These are phyloP conservation scores for Penicillium manginii DNA, from an alignment of 495 filamentous ascomycete genomes.

Conservation along the genomic window DNA sequence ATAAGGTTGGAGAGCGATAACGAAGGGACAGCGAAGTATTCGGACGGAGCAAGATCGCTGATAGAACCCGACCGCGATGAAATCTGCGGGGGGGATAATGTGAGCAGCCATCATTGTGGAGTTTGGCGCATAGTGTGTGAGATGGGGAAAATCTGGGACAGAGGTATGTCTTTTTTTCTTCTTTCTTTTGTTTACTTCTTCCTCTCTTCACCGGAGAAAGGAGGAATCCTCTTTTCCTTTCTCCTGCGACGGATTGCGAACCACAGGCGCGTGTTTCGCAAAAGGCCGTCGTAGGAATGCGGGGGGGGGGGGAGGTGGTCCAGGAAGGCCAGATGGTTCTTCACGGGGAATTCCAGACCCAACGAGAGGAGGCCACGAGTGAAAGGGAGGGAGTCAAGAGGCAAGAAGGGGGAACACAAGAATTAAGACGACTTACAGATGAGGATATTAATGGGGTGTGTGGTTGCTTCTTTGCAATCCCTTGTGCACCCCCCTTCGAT, in stretches of 20 bases:
- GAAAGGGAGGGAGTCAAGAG: not conserved
- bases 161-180: not conserved
- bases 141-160: not conserved
- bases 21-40: slow-evolving; percentile 21
- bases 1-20: slow-evolving; percentile 31
- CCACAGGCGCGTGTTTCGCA: slow-evolving; percentile 1
- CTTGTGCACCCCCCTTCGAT: slow-evolving; percentile 26
- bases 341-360: not conserved
- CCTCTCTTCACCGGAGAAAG: not conserved
- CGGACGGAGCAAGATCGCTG: slow-evolving; percentile 25
- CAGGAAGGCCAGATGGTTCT: slow-evolving; percentile 1
- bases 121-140: slow-evolving; percentile 5
- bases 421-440: slow-evolving; percentile 7
- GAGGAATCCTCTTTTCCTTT: not conserved
- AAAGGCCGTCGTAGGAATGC: slow-evolving; percentile 2
- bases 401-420: not conserved
- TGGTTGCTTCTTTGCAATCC: slow-evolving; percentile 15
- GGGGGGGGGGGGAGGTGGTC: not conserved
- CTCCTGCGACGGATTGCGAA: not conserved
- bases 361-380: not conserved
- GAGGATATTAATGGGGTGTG: slow-evolving; percentile 10
- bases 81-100: slow-evolving; percentile 34
- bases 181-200: not conserved
- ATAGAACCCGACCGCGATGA: slow-evolving; percentile 31
- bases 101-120: slow-evolving; percentile 41